Conservation (phyloP, 306 rosid genomes). For the Cajanus cajan region DNA sequence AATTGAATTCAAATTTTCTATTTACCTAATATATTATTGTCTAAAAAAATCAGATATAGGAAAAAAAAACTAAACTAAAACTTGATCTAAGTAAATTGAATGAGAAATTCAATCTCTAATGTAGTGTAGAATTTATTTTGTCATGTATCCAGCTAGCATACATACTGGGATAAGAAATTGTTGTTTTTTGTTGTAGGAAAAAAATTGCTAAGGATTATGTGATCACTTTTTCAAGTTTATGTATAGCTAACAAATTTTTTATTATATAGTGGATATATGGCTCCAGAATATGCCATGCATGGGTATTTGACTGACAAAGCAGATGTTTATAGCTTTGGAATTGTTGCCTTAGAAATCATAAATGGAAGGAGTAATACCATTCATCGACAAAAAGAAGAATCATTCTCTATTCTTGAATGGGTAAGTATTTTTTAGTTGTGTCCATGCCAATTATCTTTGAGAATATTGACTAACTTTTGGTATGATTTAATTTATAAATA, state of each 20-base stretch:
- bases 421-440: slow-evolving; percentile 23
- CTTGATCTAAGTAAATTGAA: not conserved
- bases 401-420: slow-evolving; percentile 48
- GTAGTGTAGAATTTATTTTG: not conserved
- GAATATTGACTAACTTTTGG: not conserved
- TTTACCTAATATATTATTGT: not conserved
- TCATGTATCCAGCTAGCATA: not conserved
- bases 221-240: not conserved
- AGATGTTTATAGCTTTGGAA: slow-evolving; percentile 73
- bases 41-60: too few species aligned
- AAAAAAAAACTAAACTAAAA: too few species aligned
- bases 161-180: not conserved
- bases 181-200: not conserved
- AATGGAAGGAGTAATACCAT: slow-evolving; percentile 55
- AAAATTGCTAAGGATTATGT: not conserved
- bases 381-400: slow-evolving; percentile 37
- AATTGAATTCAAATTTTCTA: not conserved
- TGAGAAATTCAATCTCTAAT: not conserved
- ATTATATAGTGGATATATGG: slow-evolving; percentile 51
- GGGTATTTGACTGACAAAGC: slow-evolving; percentile 77
- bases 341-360: slow-evolving; percentile 61
- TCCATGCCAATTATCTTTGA: not conserved
- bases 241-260: not conserved
- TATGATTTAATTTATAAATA: not conserved
- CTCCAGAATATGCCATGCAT: slow-evolving; percentile 62